Evolutionary conservation across 441 rosid genomes (phyloP), one percentile per base, ranked within the genome.

Genomic region (Gossypium gossypioides): DNA sequence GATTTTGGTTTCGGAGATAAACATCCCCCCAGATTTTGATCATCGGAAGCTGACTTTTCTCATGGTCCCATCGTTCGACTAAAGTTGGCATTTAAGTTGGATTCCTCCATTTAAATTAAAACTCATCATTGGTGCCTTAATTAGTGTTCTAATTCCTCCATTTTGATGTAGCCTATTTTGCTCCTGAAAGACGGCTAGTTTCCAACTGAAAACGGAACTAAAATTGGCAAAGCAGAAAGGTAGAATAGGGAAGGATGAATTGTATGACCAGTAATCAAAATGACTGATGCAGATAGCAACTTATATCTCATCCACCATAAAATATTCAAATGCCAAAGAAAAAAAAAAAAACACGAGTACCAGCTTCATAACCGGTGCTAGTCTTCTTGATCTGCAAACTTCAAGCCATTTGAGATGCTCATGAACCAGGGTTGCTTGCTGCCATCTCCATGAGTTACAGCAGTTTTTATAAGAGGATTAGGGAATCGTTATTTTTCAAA

Each of bases 81-180:
- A 32, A 32, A 1, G 57, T 6, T 16, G 22, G 18, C 22, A 52
- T 16, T 52, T 32, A 4, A 52, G 2, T n/a, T 52, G 57, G 22
- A 15, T 50, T 50, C 7, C 15, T 15, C 15, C 55, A 50, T 15
- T 50, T 50, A 15, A n/a, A 50, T 15, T 15, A n/a, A 15, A n/a
- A n/a, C 15, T 50, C 19, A 50, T 50, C 15, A 15, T n/a, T 15
- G 19, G 19, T 50, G 6, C 2, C 2, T 52, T 16, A 81, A 78
- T 84, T 87, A 76, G 91, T 91, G 73, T 91, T 96, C 44, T 92
- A 79, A 74, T 83, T 91, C 76, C 97, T 93, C 37, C 37, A 32
- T 5, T 32, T 5, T 32, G 37, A 5, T 32, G 37, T 5, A 5
- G 37, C 37, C 37, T 32, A 5, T 29, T 4, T 4, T 29, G 32